Evolutionary conservation across 371 early-diverging fungal genomes (phyloP).

Genomic region (Haplosporangium sp.): DNA sequence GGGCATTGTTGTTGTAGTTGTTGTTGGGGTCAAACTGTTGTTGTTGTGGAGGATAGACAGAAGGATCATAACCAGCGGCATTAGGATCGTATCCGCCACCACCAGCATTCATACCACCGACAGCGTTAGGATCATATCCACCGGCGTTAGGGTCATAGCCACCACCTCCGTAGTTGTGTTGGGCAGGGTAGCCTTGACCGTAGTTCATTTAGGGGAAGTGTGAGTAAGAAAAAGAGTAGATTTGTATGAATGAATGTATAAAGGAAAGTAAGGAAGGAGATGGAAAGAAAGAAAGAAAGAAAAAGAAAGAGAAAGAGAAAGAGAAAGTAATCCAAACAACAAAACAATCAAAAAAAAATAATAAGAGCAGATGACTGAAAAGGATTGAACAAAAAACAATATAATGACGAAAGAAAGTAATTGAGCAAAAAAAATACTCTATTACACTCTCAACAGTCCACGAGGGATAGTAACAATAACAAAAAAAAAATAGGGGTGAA

Average conservation of each 20-base stretch:
- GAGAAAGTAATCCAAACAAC: not conserved
- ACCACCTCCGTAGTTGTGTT: slow-evolving; percentile 1
- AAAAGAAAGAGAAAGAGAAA: not conserved
- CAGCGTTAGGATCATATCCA: not conserved
- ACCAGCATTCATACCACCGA: no score
- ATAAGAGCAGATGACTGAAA: not conserved
- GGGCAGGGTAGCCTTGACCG: slow-evolving; percentile 19
- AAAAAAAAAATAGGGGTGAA: not conserved
- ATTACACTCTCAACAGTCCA: not conserved
- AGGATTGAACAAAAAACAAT: not conserved
- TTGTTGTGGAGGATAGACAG: slow-evolving; percentile 21
- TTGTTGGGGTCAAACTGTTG: slow-evolving; percentile 10
- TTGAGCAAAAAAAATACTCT: not conserved
- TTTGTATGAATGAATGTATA: not conserved
- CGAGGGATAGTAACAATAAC: not conserved
- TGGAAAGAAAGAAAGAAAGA: not conserved
- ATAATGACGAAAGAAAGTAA: not conserved
- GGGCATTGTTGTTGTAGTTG: slow-evolving; percentile 3
- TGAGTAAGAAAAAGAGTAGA: not conserved
- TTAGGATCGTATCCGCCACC: slow-evolving; percentile 8
- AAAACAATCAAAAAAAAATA: not conserved
- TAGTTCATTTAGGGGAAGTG: slow-evolving; percentile 15
- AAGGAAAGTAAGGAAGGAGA: not conserved
- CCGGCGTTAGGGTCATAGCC: slow-evolving; percentile 4
- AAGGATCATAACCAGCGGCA: not conserved